Conservation (phyloP, 2,329 filamentous ascomycete genomes). For the Trichoderma oligosporum region DNA sequence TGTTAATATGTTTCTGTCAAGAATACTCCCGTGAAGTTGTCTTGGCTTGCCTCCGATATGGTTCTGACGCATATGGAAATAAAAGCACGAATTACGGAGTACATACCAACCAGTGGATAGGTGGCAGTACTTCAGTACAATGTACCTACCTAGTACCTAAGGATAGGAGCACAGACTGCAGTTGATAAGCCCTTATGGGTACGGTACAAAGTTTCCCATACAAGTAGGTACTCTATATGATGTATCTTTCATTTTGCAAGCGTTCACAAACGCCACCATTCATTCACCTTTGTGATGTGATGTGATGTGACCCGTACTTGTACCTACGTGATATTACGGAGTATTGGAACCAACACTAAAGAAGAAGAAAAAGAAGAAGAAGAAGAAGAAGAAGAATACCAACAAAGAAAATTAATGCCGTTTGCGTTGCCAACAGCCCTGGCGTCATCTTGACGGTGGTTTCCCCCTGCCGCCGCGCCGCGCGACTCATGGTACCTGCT, state of each 20-base stretch:
- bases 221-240: too few species aligned
- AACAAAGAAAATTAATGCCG: not conserved
- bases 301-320: too few species aligned
- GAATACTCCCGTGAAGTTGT: too few species aligned
- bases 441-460: constrained; percentile 14
- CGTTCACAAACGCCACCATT: not conserved
- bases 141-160: too few species aligned
- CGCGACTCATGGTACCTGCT: constrained; percentile 15
- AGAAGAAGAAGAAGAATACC: not conserved
- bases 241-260: not conserved
- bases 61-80: not conserved
- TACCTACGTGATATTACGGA: not conserved
- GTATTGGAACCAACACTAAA: not conserved
- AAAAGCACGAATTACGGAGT: too few species aligned
- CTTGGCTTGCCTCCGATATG: not conserved
- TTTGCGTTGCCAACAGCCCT: not conserved
- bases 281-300: too few species aligned
- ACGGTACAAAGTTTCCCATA: too few species aligned
- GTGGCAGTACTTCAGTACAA: too few species aligned
- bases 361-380: not conserved
- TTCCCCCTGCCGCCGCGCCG: not conserved
- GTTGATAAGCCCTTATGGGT: too few species aligned
- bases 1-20: not conserved
- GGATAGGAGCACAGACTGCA: too few species aligned
- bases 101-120: too few species aligned